phyloP scores from a whole-genome alignment of 1,139 yeast species.

The Suhomyces anneliseae region DNA sequence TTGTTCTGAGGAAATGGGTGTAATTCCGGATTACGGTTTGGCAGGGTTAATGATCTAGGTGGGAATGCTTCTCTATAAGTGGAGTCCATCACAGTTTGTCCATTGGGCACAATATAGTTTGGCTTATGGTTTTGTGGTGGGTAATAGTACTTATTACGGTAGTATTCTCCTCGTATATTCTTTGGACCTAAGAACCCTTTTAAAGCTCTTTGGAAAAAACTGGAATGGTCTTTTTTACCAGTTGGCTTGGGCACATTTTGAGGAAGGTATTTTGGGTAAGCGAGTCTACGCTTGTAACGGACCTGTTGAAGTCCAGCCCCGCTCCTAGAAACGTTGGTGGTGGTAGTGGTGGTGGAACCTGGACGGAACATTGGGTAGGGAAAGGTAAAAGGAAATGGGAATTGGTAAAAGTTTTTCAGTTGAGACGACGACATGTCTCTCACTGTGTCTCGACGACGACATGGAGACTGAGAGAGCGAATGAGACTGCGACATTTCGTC shows the following conservation, averaged over 20 bases:
- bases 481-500: no score
- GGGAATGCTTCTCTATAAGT: slow-evolving; percentile 15
- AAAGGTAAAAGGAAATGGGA: neutral
- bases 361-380: slow-evolving; percentile 10
- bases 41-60: slow-evolving; percentile 10
- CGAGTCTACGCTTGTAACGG: slow-evolving; percentile 19
- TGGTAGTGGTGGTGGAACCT: neutral
- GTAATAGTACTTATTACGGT: slow-evolving; percentile 69
- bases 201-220: slow-evolving; percentile 36
- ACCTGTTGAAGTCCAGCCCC: slow-evolving; percentile 12
- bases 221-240: slow-evolving; percentile 27
- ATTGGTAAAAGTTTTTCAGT: slow-evolving; percentile 9
- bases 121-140: slow-evolving; percentile 75
- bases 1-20: slow-evolving; percentile 82
- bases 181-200: slow-evolving; percentile 75
- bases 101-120: slow-evolving; percentile 69
- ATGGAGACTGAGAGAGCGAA: no score
- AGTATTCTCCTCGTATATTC: slow-evolving; percentile 81
- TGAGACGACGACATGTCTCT: neutral
- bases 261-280: slow-evolving; percentile 23
- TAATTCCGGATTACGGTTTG: slow-evolving; percentile 35
- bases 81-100: slow-evolving; percentile 35
- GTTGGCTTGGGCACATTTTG: slow-evolving; percentile 22
- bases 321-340: slow-evolving; percentile 7
- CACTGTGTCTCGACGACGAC: no score